These are phyloP conservation scores for Pigoraptor vietnamica DNA, from an alignment of 78 protist species.

Conservation along the genomic window DNA sequence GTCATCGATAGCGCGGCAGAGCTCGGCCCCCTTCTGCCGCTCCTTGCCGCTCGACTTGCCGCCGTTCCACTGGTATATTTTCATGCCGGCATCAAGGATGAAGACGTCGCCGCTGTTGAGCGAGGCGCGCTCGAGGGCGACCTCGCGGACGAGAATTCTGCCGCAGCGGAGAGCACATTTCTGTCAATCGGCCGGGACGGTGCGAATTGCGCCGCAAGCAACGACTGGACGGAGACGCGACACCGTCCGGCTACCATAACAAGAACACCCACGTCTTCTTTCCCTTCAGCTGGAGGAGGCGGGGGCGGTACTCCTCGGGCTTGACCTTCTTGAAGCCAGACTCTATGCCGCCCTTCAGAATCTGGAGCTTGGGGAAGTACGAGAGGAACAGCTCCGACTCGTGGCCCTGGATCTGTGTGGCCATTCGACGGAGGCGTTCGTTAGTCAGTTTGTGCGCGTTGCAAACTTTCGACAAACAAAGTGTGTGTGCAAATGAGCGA, in stretches of 20 bases:
- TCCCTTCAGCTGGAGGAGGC: constrained; percentile 39
- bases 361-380: background rate
- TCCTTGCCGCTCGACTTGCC: background rate
- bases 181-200: too few species aligned
- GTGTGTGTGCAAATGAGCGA: too few species aligned
- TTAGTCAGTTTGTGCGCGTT: too few species aligned
- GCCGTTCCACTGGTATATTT: constrained; percentile 17
- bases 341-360: constrained; percentile 19
- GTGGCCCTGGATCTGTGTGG: background rate
- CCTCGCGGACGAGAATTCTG: background rate
- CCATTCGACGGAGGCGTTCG: too few species aligned
- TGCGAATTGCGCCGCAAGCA: too few species aligned
- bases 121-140: background rate
- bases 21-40: background rate
- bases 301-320: constrained; percentile 15
- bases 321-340: constrained; percentile 29
- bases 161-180: background rate
- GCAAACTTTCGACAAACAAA: too few species aligned
- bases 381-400: constrained; percentile 15
- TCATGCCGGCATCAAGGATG: constrained; percentile 30
- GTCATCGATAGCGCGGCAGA: background rate
- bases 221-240: too few species aligned
- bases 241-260: too few species aligned
- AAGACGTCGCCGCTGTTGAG: constrained; percentile 53
- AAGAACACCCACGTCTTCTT: background rate